Conservation (phyloP, 805 yeast genomes). For the Saccharomycopsis lassenensis region DNA sequence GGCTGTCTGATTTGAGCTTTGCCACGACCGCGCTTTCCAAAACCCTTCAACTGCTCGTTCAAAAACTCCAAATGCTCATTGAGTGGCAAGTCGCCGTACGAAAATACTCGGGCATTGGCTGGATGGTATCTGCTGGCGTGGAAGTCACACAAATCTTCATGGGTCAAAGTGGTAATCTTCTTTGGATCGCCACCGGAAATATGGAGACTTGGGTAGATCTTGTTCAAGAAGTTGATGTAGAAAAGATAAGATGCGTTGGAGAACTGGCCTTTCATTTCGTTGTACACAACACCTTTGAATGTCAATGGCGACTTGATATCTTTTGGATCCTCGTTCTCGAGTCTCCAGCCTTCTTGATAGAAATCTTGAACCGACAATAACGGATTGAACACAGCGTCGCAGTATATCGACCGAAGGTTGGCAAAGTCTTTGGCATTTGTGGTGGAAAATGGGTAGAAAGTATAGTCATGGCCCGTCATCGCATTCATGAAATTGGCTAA, state of each 20-base stretch:
- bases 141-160: conserved; percentile 69
- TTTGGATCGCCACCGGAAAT: conserved; percentile 94
- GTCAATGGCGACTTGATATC: conserved; percentile 51
- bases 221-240: conserved; percentile 75
- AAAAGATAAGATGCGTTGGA: conserved; percentile 79
- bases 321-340: conserved; percentile 56
- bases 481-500: conserved; percentile 96
- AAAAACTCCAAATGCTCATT: conserved; percentile 47
- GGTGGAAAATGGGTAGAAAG: conserved; percentile 93
- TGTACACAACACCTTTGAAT: conserved; percentile 93
- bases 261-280: conserved; percentile 97
- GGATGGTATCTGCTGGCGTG: conserved; percentile 79
- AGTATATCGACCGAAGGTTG: conserved; percentile 77
- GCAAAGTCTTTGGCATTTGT: conserved; percentile 74
- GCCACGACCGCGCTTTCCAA: conserved; percentile 38
- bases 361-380: conserved; percentile 70
- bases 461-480: conserved; percentile 95
- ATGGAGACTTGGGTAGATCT: conserved; percentile 73
- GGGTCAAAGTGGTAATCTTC: conserved; percentile 59
- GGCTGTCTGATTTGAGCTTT: conserved; percentile 29
- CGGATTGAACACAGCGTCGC: conserved; percentile 82
- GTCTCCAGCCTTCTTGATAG: conserved; percentile 94
- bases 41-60: conserved; percentile 36
- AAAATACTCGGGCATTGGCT: conserved; percentile 73
- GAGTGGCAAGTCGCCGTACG: conserved; percentile 75